Base-by-base conservation (phyloP, 768 basidiomycete species). In the Butyriboletus loyo region DNA sequence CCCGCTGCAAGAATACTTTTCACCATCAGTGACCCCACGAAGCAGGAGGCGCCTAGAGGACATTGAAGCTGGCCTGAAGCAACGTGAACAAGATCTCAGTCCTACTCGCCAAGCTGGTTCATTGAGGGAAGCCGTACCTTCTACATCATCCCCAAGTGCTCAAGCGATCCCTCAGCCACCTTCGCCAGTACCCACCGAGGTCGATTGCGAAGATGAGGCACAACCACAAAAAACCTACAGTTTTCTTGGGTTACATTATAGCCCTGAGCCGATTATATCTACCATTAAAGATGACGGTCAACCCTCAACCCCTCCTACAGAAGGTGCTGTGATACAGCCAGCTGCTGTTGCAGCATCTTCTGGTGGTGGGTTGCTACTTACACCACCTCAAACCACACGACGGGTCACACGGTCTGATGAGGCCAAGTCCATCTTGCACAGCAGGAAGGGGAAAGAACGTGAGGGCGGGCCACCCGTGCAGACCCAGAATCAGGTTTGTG, bases 381-480 rank as follows among this genome's bases (percentile, higher is more conserved):
- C 70, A 7, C 70, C 70, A 4, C 68, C 68, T 24, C 47, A 61
- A 45, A 71, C 61, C 17, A 55, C 30, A 19, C 67, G 46, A n/a
- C 60, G 61, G 5, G 17, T 7, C 17, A 1, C 35, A 14, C 49
- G 24, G 15, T 9, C 46, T 45, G 42, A 44, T 28, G 49, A 22
- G 17, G 41, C 38, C 5, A 17, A 25, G 32, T 28, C 44, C 8
- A 31, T 36, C 32, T 31, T 24, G 15, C 52, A 46, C 30, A 69
- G 50, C 46, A 58, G 58, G 30, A 66, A 66, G 47, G 65, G 58
- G 21, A 72, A 70, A 44, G 69, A 57, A 41, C 65, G 66, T 17
- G 64, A 60, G 30, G 37, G 32, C 11, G 40, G 13, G 8, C 37
- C 22, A 30, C 27, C 37, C 19, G 46, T 31, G 10, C 46, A 24